Conservation (phyloP, 192 early-diverging fungal genomes). For the Mortierella hygrophila region DNA sequence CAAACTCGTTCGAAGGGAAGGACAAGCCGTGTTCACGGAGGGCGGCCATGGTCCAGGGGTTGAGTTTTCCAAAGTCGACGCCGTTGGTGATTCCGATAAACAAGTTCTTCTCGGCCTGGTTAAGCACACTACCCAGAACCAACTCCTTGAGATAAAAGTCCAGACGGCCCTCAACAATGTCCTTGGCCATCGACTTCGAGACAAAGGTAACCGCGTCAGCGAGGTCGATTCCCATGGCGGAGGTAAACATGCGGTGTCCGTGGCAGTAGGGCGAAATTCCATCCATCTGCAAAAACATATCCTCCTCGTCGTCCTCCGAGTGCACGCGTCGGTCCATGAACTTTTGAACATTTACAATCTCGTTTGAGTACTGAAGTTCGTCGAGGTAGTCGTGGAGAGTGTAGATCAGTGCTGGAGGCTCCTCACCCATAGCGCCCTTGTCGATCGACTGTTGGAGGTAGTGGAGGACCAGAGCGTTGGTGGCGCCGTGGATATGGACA, state of each 20-base stretch:
- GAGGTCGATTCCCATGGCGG: conserved; percentile 63
- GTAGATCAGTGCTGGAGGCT: conserved; percentile 64
- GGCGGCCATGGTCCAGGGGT: conserved; percentile 60
- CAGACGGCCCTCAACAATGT: conserved; percentile 66
- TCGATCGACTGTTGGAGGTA: conserved; percentile 56
- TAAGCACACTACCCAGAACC: conserved; percentile 61
- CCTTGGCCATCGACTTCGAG: conserved; percentile 63
- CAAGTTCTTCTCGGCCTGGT: conserved; percentile 55
- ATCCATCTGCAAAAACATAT: conserved; percentile 37
- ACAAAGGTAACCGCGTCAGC: conserved; percentile 68
- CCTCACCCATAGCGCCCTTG: conserved; percentile 49
- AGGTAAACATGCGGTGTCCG: conserved; percentile 64
- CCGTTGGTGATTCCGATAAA: conserved; percentile 71
- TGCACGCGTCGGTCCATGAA: conserved; percentile 58
- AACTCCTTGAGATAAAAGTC: conserved; percentile 70
- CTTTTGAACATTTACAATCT: conserved; percentile 59
- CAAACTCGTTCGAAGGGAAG: conserved; percentile 55
- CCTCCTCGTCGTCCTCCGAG: conserved; percentile 45
- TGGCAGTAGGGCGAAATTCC: conserved; percentile 58
- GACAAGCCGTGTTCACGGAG: conserved; percentile 43
- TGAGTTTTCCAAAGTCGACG: conserved; percentile 61
- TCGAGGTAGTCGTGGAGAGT: conserved; percentile 73
- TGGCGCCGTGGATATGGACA: conserved; percentile 69
- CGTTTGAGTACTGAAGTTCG: conserved; percentile 67
- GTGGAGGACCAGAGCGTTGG: conserved; percentile 64